Evolutionary conservation across 495 filamentous ascomycete species (phyloP).

Genomic region (Aspergillus ellipticus): DNA sequence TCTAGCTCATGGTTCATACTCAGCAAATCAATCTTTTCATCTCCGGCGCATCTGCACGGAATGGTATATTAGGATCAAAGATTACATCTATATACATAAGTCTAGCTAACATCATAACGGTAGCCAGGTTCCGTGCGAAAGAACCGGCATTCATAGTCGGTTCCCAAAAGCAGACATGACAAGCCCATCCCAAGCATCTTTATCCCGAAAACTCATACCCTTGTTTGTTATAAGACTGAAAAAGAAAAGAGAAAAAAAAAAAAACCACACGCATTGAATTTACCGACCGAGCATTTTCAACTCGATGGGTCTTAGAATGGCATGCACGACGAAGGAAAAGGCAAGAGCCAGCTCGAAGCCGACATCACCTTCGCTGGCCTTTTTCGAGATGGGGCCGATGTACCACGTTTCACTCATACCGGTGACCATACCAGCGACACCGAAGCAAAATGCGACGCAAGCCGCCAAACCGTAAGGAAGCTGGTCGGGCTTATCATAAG

Average conservation of each 20-base stretch:
- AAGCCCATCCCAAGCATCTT: background rate
- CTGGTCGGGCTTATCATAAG: conserved; percentile 55
- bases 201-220: background rate
- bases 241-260: conserved; percentile 8
- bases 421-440: conserved; percentile 66
- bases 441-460: conserved; percentile 60
- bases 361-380: conserved; percentile 71
- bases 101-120: background rate
- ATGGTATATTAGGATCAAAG: background rate
- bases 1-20: too few species aligned
- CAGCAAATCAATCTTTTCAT: background rate
- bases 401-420: conserved; percentile 80
- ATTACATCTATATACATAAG: background rate
- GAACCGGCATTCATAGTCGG: background rate
- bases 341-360: conserved; percentile 66
- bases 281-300: conserved; percentile 35
- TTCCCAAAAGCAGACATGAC: background rate
- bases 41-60: background rate
- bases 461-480: conserved; percentile 74
- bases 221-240: background rate
- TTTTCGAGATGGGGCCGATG: conserved; percentile 64
- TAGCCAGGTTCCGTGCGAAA: background rate
- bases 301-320: conserved; percentile 33
- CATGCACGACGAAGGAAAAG: conserved; percentile 32
- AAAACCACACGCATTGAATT: background rate